These are phyloP conservation scores for Grigorovia humatica DNA, from an alignment of 805 yeast species.

Conservation along the genomic window DNA sequence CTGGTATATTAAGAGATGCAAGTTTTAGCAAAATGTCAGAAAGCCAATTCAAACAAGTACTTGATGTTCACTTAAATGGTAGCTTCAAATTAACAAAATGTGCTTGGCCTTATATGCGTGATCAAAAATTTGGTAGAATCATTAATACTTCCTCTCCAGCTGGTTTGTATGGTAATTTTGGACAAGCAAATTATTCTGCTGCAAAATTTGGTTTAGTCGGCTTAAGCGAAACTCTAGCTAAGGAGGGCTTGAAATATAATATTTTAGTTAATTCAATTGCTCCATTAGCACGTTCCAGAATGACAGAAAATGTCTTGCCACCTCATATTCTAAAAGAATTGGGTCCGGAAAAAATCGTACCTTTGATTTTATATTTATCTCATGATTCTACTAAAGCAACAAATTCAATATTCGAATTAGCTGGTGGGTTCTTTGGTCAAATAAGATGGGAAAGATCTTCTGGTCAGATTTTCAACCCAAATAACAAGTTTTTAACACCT, in stretches of 20 bases:
- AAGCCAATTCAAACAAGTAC: slow-evolving; percentile 65
- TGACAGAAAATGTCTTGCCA: slow-evolving; percentile 88
- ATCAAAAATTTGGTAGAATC: slow-evolving; percentile 81
- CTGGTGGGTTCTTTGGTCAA: slow-evolving; percentile 88
- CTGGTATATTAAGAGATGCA: slow-evolving; percentile 87
- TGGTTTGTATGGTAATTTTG: slow-evolving; percentile 92
- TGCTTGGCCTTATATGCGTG: slow-evolving; percentile 83
- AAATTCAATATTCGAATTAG: slow-evolving; percentile 80
- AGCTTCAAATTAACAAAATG: slow-evolving; percentile 76
- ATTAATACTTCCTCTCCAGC: slow-evolving; percentile 96
- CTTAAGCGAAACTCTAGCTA: slow-evolving; percentile 86
- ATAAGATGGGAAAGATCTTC: slow-evolving; percentile 91
- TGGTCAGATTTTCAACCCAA: slow-evolving; percentile 78
- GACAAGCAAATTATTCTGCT: slow-evolving; percentile 91
- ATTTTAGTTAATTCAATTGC: slow-evolving; percentile 82
- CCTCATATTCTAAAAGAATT: slow-evolving; percentile 71
- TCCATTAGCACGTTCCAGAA: slow-evolving; percentile 89
- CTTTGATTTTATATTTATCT: slow-evolving; percentile 71
- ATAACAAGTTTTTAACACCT: slow-evolving; percentile 59
- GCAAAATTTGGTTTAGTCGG: slow-evolving; percentile 89
- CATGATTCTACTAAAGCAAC: slow-evolving; percentile 54
- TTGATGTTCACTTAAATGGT: slow-evolving; percentile 85
- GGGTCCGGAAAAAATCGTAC: slow-evolving; percentile 85
- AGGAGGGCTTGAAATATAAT: slow-evolving; percentile 82
- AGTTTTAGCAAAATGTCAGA: slow-evolving; percentile 79